A percentile compares a stretch with the other conserved stretches of the same genome.
These are phyloP conservation scores for Musa itinerans DNA, from an alignment of 176 grass and related monocot species.

Conservation along the genomic window DNA sequence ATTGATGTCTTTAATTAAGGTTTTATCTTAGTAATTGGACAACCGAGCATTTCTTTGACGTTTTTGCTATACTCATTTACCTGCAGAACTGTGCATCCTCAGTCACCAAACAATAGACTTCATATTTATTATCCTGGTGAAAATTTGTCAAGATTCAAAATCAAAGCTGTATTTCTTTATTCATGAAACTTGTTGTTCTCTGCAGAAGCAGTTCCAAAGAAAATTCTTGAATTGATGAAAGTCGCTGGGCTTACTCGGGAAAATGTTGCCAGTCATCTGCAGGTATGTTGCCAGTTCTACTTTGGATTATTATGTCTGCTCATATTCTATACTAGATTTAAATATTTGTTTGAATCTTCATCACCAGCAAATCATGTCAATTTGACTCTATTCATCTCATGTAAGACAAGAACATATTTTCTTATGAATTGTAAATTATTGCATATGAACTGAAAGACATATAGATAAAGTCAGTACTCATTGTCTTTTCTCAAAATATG, in stretches of 20 bases:
- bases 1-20: not conserved
- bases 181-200: not conserved
- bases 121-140: not conserved
- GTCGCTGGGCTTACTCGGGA: not conserved
- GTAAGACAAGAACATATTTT: no score
- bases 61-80: not conserved
- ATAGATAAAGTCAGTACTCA: no score
- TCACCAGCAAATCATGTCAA: no score
- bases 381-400: no score
- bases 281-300: not conserved
- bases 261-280: conserved; percentile 19
- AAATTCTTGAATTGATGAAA: conserved; percentile 18
- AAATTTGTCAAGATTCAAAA: not conserved
- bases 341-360: not conserved
- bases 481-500: no score
- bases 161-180: not conserved
- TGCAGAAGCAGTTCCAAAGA: conserved; percentile 19
- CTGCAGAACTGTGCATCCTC: not conserved
- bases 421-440: no score
- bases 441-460: no score
- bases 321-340: not conserved
- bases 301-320: not conserved
- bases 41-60: not conserved
- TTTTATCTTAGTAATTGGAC: not conserved
- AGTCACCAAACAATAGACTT: not conserved